Evolutionary conservation across 2,329 filamentous ascomycete genomes (phyloP), one percentile per base, ranked within the genome.

Genomic region (Trichoderma cornu-damae): DNA sequence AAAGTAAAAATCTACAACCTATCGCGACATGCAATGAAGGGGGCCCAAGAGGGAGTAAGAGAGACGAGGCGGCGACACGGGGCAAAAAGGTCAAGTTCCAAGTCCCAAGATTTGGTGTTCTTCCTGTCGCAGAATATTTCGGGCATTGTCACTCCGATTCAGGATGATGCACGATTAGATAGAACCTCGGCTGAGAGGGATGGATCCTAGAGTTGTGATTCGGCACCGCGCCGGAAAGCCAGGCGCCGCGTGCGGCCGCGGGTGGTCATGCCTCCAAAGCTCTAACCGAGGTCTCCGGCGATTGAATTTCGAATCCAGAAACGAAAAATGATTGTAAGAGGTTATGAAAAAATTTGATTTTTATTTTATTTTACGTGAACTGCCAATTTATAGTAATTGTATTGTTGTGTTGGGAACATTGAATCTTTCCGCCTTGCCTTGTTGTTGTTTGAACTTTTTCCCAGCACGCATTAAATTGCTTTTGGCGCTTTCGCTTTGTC

Each of bases 171-270:
- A 38, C 30, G 52, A 55, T 32, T 47, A 38, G 43, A 46, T 47
- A 47, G 52, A n/a, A 55, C 52, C 52, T 55, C 52, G 52, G 52
- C 52, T 55, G 30, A n/a, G n/a, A n/a, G n/a, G n/a, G n/a, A 44
- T 24, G 18, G 32, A 38, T 55, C 18, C 24, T 28, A 2, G 35
- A 18, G 32, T 49, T 32, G 48, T 12, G 42, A 46, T 28, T 37
- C 42, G 42, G 40, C 22, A n/a, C 22, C 20, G 6, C 9, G 16
- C 42, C 32, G 30, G 44, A 20, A 20, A 16, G 16, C 44, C 16
- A 42, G 12, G 38, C 22, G 9, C 16, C 38, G 37, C 37, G 12
- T 38, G n/a, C 22, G 22, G 11, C 40, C 40, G 42, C 37, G 42
- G 32, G 26, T 12, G n/a, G 16, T n/a, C 6, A n/a, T 11, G 26